A percentile compares a stretch with the other conserved stretches of the same genome.
Conservation (phyloP, 176 grass and related monocot genomes). For the Musa beccarii region DNA sequence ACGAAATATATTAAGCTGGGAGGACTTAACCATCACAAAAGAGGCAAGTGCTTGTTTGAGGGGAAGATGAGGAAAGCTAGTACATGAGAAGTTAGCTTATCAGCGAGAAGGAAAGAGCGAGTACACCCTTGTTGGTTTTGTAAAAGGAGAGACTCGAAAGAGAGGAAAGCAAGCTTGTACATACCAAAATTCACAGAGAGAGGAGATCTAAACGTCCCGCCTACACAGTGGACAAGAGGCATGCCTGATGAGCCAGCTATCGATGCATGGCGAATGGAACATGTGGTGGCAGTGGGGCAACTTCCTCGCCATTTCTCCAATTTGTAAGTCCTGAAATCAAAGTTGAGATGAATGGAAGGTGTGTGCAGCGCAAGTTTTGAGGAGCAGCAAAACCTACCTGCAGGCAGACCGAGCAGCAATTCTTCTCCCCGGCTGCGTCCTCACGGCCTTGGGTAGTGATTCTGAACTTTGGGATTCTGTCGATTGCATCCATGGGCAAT, state of each 20-base stretch:
- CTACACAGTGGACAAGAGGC: slow-evolving; percentile 11
- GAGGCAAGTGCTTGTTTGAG: too few relatives aligned
- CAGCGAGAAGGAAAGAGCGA: too few relatives aligned
- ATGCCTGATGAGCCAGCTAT: slow-evolving; percentile 10
- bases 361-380: too few relatives aligned
- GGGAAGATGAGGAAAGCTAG: too few relatives aligned
- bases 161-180: too few relatives aligned
- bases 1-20: too few relatives aligned
- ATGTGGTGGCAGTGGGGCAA: background rate
- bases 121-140: too few relatives aligned
- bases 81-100: too few relatives aligned
- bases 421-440: slow-evolving; percentile 23
- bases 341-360: too few relatives aligned
- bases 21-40: too few relatives aligned
- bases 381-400: slow-evolving; percentile 25
- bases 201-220: background rate
- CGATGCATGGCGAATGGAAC: slow-evolving; percentile 10
- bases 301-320: slow-evolving; percentile 1
- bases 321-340: background rate
- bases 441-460: slow-evolving; percentile 16
- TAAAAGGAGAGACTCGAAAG: too few relatives aligned
- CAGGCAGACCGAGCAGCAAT: slow-evolving; percentile 60
- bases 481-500: slow-evolving; percentile 40
- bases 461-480: slow-evolving; percentile 36
- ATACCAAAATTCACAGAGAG: too few relatives aligned